A percentile compares a stretch with the other conserved stretches of the same genome.
Conservation (phyloP, 2,329 filamentous ascomycete genomes). For the Macrophomina tecta region DNA sequence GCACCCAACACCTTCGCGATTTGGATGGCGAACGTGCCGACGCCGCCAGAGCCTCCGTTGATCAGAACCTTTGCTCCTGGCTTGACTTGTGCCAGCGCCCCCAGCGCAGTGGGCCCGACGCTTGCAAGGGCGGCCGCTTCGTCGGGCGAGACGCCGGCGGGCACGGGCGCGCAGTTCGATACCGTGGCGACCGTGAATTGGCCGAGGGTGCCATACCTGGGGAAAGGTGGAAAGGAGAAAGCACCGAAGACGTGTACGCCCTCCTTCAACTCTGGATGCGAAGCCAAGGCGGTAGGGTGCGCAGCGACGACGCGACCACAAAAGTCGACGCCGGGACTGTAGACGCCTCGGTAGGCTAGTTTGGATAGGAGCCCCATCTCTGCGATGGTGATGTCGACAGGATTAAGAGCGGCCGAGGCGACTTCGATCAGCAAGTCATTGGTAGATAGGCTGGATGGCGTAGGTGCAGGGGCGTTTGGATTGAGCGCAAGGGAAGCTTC, state of each 20-base stretch:
- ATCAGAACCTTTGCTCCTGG: neutral
- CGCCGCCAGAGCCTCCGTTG: neutral
- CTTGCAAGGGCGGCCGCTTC: conserved; percentile 45
- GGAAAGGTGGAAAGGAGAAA: conserved; percentile 16
- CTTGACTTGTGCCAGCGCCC: conserved; percentile 37
- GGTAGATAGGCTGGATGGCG: conserved; percentile 40
- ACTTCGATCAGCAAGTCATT: conserved; percentile 63
- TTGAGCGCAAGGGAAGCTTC: conserved; percentile 61
- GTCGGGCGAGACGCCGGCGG: neutral
- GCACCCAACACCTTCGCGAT: conserved; percentile 67
- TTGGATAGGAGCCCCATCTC: conserved; percentile 56
- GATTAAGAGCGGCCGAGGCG: conserved; percentile 62
- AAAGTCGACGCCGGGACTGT: conserved; percentile 58
- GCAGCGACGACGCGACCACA: conserved; percentile 54
- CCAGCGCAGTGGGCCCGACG: conserved; percentile 50
- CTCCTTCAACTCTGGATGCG: conserved; percentile 27
- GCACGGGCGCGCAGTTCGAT: neutral
- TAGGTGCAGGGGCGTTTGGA: conserved; percentile 50
- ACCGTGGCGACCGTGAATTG: neutral
- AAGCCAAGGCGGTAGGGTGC: conserved; percentile 33
- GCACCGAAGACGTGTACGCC: conserved; percentile 51
- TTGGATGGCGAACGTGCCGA: conserved; percentile 45
- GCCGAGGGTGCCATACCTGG: neutral
- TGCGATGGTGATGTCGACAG: conserved; percentile 68
- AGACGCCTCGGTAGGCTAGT: conserved; percentile 46